These are phyloP conservation scores for Pyrus betulifolia DNA, from an alignment of 306 rosid genomes.

Conservation along the genomic window DNA sequence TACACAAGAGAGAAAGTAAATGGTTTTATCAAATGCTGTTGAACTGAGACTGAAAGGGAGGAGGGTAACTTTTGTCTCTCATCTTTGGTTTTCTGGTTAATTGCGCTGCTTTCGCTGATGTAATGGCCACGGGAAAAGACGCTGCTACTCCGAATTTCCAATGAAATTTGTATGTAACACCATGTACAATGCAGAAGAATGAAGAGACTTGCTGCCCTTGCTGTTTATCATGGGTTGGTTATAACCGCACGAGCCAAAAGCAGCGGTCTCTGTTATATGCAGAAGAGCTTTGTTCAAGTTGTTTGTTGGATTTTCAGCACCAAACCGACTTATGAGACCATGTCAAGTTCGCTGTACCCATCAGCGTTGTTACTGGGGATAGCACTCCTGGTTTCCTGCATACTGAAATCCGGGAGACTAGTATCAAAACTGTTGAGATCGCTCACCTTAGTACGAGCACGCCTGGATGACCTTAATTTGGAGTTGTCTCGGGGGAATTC, in stretches of 20 bases:
- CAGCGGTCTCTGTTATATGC: constrained; percentile 5
- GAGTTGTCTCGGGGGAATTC: constrained; percentile 16
- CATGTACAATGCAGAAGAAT: constrained; percentile 11
- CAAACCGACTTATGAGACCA: constrained; percentile 3
- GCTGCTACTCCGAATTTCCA: background rate
- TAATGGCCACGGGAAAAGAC: constrained; percentile 5
- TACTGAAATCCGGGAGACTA: constrained; percentile 19
- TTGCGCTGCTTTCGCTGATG: background rate
- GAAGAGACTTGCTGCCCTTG: background rate
- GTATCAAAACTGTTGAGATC: constrained; percentile 27
- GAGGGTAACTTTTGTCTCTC: background rate
- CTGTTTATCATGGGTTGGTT: constrained; percentile 15
- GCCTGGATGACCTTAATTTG: constrained; percentile 20
- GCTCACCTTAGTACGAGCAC: constrained; percentile 28
- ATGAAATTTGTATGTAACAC: constrained; percentile 21
- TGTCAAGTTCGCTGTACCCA: constrained; percentile 24
- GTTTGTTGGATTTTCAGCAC: background rate
- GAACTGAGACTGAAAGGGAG: constrained; percentile 1
- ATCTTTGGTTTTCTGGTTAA: constrained; percentile 9
- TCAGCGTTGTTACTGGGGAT: constrained; percentile 23
- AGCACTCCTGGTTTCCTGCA: constrained; percentile 23
- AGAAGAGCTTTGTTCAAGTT: constrained; percentile 3
- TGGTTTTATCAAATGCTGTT: background rate
- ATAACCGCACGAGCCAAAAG: background rate
- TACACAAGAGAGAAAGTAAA: background rate